phyloP scores from a whole-genome alignment of 2,329 filamentous ascomycete species.

The Nannizziopsis barbatae region DNA sequence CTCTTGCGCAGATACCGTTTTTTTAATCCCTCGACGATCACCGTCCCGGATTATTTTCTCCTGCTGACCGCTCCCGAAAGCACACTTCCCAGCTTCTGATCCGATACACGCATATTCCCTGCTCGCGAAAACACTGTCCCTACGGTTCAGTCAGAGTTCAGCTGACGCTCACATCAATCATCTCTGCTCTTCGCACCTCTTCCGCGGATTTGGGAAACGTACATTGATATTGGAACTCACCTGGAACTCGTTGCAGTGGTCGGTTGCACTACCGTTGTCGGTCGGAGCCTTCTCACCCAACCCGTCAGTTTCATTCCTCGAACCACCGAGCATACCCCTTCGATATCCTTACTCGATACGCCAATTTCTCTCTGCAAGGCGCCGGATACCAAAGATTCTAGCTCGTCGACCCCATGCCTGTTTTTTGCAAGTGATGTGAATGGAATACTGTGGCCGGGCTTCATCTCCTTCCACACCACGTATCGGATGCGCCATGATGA shows the following conservation, averaged over 20 bases:
- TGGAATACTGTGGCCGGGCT: conserved; percentile 8
- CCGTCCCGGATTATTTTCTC: background rate
- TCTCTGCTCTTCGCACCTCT: background rate
- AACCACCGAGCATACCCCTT: too few relatives aligned
- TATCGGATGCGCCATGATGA: conserved; percentile 29
- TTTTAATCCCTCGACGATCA: background rate
- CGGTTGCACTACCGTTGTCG: too few relatives aligned
- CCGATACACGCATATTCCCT: conserved; percentile 1
- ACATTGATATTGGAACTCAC: too few relatives aligned
- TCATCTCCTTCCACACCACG: conserved; percentile 7
- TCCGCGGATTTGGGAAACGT: background rate
- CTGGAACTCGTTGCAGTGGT: too few relatives aligned
- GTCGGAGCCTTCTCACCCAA: too few relatives aligned
- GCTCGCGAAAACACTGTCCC: background rate
- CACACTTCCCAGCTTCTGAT: background rate
- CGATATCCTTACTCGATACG: too few relatives aligned
- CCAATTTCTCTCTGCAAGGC: too few relatives aligned
- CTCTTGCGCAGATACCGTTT: background rate
- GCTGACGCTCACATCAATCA: background rate
- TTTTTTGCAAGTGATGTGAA: conserved; percentile 6
- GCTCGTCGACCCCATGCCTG: background rate
- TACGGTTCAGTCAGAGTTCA: background rate
- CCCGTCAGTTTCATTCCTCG: too few relatives aligned
- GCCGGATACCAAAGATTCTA: background rate
- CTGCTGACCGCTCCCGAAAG: background rate